Percentiles rank a stretch among this genome's conserved stretches.
Evolutionary conservation across 352 stramenopile genomes (phyloP).

Genomic region (Peronospora destructor): DNA sequence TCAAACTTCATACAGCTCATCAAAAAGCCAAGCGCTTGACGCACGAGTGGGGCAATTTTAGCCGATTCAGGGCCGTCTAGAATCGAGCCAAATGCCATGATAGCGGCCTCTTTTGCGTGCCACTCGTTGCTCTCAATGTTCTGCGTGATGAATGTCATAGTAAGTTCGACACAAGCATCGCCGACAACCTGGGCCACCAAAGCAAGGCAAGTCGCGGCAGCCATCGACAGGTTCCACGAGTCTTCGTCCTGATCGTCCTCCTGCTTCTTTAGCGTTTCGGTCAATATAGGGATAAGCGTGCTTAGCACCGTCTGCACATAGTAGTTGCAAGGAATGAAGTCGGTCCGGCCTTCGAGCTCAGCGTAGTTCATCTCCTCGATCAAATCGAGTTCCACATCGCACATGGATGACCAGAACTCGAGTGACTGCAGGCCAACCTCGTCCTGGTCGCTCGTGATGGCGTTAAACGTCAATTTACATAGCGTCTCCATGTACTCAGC

Average conservation of each 20-base stretch:
- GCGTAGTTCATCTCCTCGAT: constrained; percentile 89
- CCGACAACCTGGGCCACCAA: constrained; percentile 91
- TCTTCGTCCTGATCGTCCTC: constrained; percentile 93
- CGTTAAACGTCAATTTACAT: constrained; percentile 92
- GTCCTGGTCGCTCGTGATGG: constrained; percentile 89
- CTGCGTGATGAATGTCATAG: constrained; percentile 92
- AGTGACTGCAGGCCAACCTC: constrained; percentile 93
- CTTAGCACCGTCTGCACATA: constrained; percentile 86
- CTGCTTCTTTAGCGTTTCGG: constrained; percentile 92
- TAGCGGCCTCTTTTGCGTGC: constrained; percentile 92
- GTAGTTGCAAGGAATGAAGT: constrained; percentile 69
- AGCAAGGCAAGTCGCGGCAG: constrained; percentile 88
- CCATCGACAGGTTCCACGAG: constrained; percentile 92
- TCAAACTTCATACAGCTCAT: constrained; percentile 89
- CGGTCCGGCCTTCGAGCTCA: constrained; percentile 41
- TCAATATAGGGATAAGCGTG: constrained; percentile 89
- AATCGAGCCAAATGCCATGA: constrained; percentile 96
- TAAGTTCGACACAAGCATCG: constrained; percentile 85
- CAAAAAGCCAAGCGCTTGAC: constrained; percentile 90
- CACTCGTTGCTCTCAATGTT: constrained; percentile 94
- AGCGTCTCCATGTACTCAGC: constrained; percentile 93
- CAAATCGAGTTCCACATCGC: constrained; percentile 92
- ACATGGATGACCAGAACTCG: constrained; percentile 98
- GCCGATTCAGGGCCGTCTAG: constrained; percentile 89
- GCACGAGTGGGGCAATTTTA: constrained; percentile 88